Evolutionary conservation across 2,329 filamentous ascomycete genomes (phyloP).

Genomic region (Exophiala bonariae): DNA sequence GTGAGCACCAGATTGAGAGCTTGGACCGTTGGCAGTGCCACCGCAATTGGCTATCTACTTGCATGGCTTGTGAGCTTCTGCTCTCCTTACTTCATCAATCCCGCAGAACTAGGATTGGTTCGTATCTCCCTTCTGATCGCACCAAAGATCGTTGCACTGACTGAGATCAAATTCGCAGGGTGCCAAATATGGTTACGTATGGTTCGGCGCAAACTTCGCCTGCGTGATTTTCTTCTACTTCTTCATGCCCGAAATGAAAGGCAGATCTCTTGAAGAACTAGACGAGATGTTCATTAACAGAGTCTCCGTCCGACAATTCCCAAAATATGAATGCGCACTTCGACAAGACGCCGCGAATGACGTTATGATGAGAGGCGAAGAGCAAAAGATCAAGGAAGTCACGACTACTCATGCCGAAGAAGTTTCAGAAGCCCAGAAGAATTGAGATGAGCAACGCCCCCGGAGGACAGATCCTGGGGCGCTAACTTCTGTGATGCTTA

Average conservation of each 20-base stretch:
- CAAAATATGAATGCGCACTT: slow-evolving; percentile 6
- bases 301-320: slow-evolving; percentile 15
- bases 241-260: slow-evolving; percentile 42
- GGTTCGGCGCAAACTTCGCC: slow-evolving; percentile 23
- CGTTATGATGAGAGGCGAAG: slow-evolving; percentile 1
- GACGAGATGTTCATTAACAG: slow-evolving; percentile 38
- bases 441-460: too few species aligned
- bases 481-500: too few species aligned
- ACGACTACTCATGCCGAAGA: slow-evolving; percentile 10
- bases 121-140: slow-evolving; percentile 3
- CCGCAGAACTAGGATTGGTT: slow-evolving; percentile 37
- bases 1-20: slow-evolving; percentile 34
- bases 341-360: slow-evolving; percentile 11
- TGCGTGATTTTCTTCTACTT: slow-evolving; percentile 24
- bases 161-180: slow-evolving; percentile 7
- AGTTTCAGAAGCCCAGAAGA: neutral
- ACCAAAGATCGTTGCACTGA: neutral
- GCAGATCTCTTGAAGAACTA: slow-evolving; percentile 40
- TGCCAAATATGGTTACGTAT: slow-evolving; percentile 32
- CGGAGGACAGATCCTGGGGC: too few species aligned
- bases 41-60: slow-evolving; percentile 36
- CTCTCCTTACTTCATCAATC: slow-evolving; percentile 42
- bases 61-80: slow-evolving; percentile 38
- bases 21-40: slow-evolving; percentile 37
- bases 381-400: neutral